These are phyloP conservation scores for Colletotrichum abscissum DNA, from an alignment of 2,329 filamentous ascomycete genomes.

Conservation along the genomic window DNA sequence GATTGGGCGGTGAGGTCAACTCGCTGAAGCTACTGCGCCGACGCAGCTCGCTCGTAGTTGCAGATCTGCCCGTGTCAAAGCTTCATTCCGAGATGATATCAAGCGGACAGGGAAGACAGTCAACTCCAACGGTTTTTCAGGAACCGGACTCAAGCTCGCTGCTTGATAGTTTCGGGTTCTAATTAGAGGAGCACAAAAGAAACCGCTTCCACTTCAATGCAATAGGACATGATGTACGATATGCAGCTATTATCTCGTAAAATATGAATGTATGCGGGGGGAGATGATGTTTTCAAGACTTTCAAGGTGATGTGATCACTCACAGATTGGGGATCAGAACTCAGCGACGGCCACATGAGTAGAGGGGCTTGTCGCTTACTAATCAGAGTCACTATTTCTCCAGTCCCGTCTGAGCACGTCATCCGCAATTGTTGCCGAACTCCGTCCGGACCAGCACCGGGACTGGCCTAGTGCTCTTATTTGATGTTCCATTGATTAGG, in stretches of 20 bases:
- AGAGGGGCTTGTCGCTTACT: not conserved
- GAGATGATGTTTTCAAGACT: not conserved
- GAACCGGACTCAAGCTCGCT: constrained; percentile 92
- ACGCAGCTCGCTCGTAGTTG: constrained; percentile 82
- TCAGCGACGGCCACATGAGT: not conserved
- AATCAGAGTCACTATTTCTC: not conserved
- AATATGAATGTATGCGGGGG: not conserved
- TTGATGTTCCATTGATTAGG: not conserved
- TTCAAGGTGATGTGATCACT: not conserved
- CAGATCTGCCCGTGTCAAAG: constrained; percentile 69
- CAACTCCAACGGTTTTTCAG: constrained; percentile 82
- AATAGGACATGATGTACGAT: not conserved
- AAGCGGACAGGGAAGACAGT: constrained; percentile 58
- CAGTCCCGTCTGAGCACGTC: not conserved
- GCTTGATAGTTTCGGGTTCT: constrained; percentile 95
- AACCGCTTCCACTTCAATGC: not conserved
- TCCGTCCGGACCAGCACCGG: not conserved
- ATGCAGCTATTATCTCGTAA: not conserved
- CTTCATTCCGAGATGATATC: constrained; percentile 55
- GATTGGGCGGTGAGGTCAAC: constrained; percentile 64
- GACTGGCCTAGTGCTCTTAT: not conserved
- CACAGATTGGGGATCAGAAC: not conserved
- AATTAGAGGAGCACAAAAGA: constrained; percentile 9
- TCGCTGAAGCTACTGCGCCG: constrained; percentile 76
- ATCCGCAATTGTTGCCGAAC: not conserved